Evolutionary conservation across 2,329 filamentous ascomycete genomes (phyloP), one percentile per base, ranked within the genome.

Genomic region (Fusarium paranaense): DNA sequence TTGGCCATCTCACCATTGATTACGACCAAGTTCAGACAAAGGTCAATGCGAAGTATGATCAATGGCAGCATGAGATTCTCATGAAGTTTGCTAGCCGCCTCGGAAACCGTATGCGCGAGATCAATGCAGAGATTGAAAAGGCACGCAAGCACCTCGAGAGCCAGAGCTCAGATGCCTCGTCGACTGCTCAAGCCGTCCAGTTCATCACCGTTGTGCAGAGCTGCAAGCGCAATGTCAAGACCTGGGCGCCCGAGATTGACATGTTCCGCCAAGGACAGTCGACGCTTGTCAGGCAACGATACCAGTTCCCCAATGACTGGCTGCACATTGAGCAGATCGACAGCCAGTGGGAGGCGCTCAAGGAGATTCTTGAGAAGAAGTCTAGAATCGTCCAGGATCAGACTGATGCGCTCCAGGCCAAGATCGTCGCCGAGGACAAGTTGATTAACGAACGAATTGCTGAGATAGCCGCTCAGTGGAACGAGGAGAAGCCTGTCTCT

Each of bases 11-110:
- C 63, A 95, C 93, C 5, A 95, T 99, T 79, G 96, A 99, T 82
- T 99, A 99, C 80, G 97, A 98, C 78, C 97, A 99, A 83, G 97
- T 99, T 0, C 97, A 99, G 83, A 95, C 96, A 66, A 98, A 98
- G 83, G 97, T 99, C 82, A 99, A 98, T 79, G 95, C 95, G 78
- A 99, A 98, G 82, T 99, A 99, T 81, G 97, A 99, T 81, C 96
- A 98, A 82, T 99, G 97, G 97, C 97, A 99, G 82, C 95, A 98
- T 78, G 97, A 99, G 75, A 97, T 99, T 64, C 87, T 98, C 40
- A 90, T 94, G 77, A 98, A 98, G 81, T 99, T 99, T 83, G 97
- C 95, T 40, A 89, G 90, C 66, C 94, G 97, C 65, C 92, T 99
- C 54, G 95, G 95, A 56, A 93, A 91, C 72, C 94, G 95, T 59